Evolutionary conservation across 306 rosid species (phyloP).

Genomic region (Medicago lupulina): DNA sequence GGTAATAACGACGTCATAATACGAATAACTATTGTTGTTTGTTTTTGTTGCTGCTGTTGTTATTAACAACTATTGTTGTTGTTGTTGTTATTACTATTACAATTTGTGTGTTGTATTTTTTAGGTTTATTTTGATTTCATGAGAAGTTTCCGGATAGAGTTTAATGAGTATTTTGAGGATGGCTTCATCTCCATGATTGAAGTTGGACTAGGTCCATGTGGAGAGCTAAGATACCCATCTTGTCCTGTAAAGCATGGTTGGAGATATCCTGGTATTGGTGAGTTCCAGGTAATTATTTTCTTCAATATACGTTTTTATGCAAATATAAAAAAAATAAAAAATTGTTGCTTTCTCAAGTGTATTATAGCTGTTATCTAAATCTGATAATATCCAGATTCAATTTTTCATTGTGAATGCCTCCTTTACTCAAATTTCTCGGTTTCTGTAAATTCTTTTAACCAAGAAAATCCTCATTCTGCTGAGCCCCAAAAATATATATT

Average conservation of each 20-base stretch:
- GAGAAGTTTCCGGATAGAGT: conserved; percentile 97
- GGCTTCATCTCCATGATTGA: conserved; percentile 81
- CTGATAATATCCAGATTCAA: conserved; percentile 25
- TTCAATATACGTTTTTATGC: background rate
- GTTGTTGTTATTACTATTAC: background rate
- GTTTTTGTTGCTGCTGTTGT: background rate
- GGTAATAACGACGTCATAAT: conserved; percentile 59
- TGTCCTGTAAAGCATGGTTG: conserved; percentile 98
- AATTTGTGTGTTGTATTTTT: conserved; percentile 34
- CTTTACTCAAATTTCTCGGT: conserved; percentile 15
- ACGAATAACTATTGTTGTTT: background rate
- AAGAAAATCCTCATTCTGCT: conserved; percentile 23
- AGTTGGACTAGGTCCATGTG: conserved; percentile 97
- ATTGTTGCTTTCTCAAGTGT: background rate
- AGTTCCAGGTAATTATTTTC: conserved; percentile 80
- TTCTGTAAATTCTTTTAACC: background rate
- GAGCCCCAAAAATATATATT: background rate
- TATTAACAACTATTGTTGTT: background rate
- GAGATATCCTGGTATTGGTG: conserved; percentile 99
- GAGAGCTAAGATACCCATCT: conserved; percentile 94
- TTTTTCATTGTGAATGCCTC: conserved; percentile 33
- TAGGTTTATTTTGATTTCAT: conserved; percentile 97
- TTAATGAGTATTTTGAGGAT: conserved; percentile 80
- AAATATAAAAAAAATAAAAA: no score
- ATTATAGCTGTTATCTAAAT: conserved; percentile 1